Evolutionary conservation across 495 filamentous ascomycete genomes (phyloP).

Genomic region (Xylaria sp.): DNA sequence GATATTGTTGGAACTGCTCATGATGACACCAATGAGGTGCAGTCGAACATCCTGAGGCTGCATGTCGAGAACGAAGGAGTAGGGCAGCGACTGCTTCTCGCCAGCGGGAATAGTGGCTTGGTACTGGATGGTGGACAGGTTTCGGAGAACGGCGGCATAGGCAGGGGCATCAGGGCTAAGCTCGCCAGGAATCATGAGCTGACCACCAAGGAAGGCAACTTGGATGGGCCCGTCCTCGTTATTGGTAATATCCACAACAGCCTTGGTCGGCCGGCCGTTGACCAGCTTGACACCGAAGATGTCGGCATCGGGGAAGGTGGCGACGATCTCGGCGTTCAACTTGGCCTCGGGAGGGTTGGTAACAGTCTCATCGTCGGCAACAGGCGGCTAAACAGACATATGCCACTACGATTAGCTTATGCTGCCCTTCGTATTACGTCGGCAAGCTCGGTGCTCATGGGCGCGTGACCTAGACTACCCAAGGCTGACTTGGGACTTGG

Average conservation of each 20-base stretch:
- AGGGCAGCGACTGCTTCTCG: slow-evolving; percentile 75
- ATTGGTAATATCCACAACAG: slow-evolving; percentile 83
- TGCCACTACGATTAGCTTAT: slow-evolving; percentile 26
- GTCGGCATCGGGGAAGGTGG: slow-evolving; percentile 81
- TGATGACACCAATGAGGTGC: slow-evolving; percentile 74
- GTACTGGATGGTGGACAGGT: slow-evolving; percentile 80
- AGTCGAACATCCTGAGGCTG: slow-evolving; percentile 88
- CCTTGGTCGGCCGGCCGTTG: slow-evolving; percentile 87
- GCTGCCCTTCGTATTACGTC: background rate
- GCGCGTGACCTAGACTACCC: slow-evolving; percentile 12
- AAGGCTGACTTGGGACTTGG: background rate
- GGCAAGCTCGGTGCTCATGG: background rate
- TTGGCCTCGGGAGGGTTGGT: slow-evolving; percentile 58
- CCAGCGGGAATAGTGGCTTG: slow-evolving; percentile 78
- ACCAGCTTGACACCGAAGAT: slow-evolving; percentile 95
- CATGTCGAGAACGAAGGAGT: slow-evolving; percentile 88
- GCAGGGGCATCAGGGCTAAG: slow-evolving; percentile 59
- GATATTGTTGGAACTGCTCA: slow-evolving; percentile 67
- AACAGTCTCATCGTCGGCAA: slow-evolving; percentile 45
- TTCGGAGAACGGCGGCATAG: slow-evolving; percentile 69
- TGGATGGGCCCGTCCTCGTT: slow-evolving; percentile 77
- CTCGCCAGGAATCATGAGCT: slow-evolving; percentile 65
- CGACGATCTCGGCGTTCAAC: slow-evolving; percentile 75
- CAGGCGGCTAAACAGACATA: slow-evolving; percentile 29
- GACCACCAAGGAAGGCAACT: slow-evolving; percentile 79